Conservation (phyloP, 371 early-diverging fungal genomes). For the Quaeritorhiza haematococci region DNA sequence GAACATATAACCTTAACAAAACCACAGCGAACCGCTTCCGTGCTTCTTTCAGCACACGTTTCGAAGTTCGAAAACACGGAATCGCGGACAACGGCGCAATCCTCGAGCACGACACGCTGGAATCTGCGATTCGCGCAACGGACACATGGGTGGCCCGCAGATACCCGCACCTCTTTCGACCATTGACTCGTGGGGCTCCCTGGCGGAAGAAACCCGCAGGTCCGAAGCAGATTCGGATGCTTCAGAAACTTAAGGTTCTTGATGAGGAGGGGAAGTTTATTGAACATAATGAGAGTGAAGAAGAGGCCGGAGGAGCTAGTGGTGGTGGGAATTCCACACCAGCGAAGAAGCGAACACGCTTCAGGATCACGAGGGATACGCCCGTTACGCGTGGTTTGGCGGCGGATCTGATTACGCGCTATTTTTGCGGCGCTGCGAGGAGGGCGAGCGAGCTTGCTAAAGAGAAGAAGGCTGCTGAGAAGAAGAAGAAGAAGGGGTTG, state of each 20-base stretch:
- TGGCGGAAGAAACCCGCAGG: conserved; percentile 55
- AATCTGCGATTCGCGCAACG: conserved; percentile 50
- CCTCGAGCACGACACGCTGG: conserved; percentile 27
- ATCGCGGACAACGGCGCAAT: conserved; percentile 7
- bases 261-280: neutral
- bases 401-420: conserved; percentile 17
- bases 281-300: neutral
- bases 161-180: conserved; percentile 10
- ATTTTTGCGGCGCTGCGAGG: conserved; percentile 8
- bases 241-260: conserved; percentile 17
- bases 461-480: neutral
- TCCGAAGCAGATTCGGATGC: conserved; percentile 39
- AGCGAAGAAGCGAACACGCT: neutral
- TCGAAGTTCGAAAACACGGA: no score
- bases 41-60: no score
- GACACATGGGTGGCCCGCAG: conserved; percentile 53
- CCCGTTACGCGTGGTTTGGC: conserved; percentile 6
- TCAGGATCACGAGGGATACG: neutral
- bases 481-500: conserved; percentile 2
- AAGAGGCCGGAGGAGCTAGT: neutral
- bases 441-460: no score
- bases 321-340: neutral
- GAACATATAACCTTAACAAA: no score
- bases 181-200: conserved; percentile 35
- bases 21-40: no score